Percentiles rank a stretch among this genome's conserved stretches.
phyloP scores from a whole-genome alignment of 257 asterid genomes.

The Scutellaria galericulata region DNA sequence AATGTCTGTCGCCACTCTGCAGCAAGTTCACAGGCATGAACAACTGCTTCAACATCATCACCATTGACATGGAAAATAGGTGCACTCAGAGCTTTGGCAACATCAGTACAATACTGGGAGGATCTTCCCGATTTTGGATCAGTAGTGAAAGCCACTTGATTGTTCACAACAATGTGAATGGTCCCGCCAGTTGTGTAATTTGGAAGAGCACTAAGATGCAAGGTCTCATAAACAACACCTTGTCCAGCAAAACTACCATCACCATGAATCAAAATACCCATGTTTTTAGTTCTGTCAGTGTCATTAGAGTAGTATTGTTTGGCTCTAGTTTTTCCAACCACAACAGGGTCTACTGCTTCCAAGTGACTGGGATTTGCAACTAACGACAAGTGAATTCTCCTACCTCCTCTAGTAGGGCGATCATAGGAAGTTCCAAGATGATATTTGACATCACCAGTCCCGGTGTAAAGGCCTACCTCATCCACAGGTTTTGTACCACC shows the following conservation, averaged over 20 bases:
- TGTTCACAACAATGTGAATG: conserved; percentile 94
- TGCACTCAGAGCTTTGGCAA: conserved; percentile 90
- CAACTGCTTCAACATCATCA: conserved; percentile 95
- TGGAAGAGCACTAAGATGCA: conserved; percentile 99
- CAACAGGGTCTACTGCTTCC: conserved; percentile 97
- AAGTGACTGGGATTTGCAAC: conserved; percentile 98
- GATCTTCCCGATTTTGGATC: conserved; percentile 95
- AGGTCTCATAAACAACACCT: conserved; percentile 96
- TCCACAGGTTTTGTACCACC: conserved; percentile 90
- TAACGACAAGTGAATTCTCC: conserved; percentile 87
- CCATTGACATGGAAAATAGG: conserved; percentile 98
- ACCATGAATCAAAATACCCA: conserved; percentile 92
- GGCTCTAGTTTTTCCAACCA: conserved; percentile 93
- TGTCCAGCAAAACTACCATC: conserved; percentile 99
- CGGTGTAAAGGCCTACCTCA: conserved; percentile 88
- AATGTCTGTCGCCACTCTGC: conserved; percentile 98
- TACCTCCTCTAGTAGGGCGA: conserved; percentile 97
- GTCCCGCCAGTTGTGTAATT: conserved; percentile 96
- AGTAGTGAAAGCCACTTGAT: conserved; percentile 97
- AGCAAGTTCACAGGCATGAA: conserved; percentile 93
- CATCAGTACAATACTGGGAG: conserved; percentile 97
- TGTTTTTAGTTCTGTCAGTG: conserved; percentile 67
- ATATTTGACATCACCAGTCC: conserved; percentile 98
- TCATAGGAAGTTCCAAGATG: conserved; percentile 97
- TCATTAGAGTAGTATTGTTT: conserved; percentile 91